These are phyloP conservation scores for Pseudoturritis turrita DNA, from an alignment of 345 rosid species.

Conservation along the genomic window DNA sequence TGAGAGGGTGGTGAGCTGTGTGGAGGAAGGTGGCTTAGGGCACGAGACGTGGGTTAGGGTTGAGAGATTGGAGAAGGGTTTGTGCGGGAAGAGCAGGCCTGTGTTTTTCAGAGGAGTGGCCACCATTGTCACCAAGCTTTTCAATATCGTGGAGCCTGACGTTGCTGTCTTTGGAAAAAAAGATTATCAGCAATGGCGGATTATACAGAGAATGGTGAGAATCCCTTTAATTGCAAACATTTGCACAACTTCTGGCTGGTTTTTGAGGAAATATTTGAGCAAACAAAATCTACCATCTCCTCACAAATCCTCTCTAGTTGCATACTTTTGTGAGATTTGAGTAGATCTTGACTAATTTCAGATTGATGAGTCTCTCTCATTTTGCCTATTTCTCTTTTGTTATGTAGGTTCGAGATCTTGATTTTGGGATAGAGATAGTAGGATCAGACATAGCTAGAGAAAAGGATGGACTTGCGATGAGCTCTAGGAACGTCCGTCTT, in stretches of 20 bases:
- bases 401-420: constrained; percentile 72
- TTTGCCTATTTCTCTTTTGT: not conserved
- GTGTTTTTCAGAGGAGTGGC: constrained; percentile 89
- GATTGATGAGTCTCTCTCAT: not conserved
- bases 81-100: constrained; percentile 92
- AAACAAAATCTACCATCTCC: not conserved
- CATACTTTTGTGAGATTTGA: not conserved
- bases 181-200: constrained; percentile 85
- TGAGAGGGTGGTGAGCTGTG: constrained; percentile 43
- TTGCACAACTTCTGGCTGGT: not conserved
- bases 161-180: constrained; percentile 77
- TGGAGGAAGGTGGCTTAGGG: constrained; percentile 56
- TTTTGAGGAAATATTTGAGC: not conserved
- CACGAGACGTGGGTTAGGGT: constrained; percentile 95
- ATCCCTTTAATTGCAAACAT: too few relatives aligned
- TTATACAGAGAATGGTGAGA: constrained; percentile 64
- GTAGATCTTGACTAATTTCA: not conserved
- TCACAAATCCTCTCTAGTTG: not conserved
- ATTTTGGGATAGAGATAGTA: constrained; percentile 62
- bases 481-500: constrained; percentile 82
- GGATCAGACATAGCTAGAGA: constrained; percentile 74
- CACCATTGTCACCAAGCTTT: constrained; percentile 74
- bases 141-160: constrained; percentile 87
- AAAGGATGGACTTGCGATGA: constrained; percentile 76
- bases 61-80: constrained; percentile 76